Conservation (phyloP, 129 eudicot species). For the Calendula officinalis region DNA sequence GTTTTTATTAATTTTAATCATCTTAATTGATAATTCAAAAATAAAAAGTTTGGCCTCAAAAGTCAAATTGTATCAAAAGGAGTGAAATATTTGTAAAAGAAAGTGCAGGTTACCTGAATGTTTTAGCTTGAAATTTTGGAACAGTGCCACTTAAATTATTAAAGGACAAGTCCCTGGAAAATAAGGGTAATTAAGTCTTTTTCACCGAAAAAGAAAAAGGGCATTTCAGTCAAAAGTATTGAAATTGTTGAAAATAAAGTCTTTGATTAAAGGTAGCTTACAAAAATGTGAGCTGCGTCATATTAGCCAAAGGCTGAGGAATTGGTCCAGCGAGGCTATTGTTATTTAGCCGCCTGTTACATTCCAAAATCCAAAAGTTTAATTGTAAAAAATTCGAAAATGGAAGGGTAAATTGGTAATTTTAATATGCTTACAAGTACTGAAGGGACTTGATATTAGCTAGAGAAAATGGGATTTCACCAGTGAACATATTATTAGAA, state of each 20-base stretch:
- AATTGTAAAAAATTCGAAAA: not conserved
- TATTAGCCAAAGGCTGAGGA: slow-evolving; percentile 73
- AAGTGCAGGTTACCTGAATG: slow-evolving; percentile 63
- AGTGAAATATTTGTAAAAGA: not conserved
- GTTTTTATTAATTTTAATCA: not conserved
- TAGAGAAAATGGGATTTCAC: slow-evolving; percentile 74
- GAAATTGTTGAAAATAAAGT: slow-evolving; percentile 3
- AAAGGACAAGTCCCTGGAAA: slow-evolving; percentile 83
- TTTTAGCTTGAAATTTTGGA: slow-evolving; percentile 67
- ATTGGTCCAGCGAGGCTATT: slow-evolving; percentile 80
- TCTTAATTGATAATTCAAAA: not conserved
- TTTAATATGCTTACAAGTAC: slow-evolving; percentile 57
- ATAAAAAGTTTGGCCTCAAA: slow-evolving; percentile 3
- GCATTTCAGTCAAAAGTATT: slow-evolving; percentile 9
- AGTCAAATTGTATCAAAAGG: not conserved
- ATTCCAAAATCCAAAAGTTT: slow-evolving; percentile 25
- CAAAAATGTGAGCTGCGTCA: slow-evolving; percentile 90
- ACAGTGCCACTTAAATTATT: slow-evolving; percentile 94
- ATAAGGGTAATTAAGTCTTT: slow-evolving; percentile 15
- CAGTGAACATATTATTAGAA: slow-evolving; percentile 66
- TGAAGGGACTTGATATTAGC: slow-evolving; percentile 60
- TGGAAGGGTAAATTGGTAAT: slow-evolving; percentile 14
- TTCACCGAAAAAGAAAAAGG: slow-evolving; percentile 10
- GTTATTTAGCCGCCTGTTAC: slow-evolving; percentile 80
- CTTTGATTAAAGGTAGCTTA: slow-evolving; percentile 24